A percentile compares a stretch with the other conserved stretches of the same genome.
Evolutionary conservation across 2,329 filamentous ascomycete species (phyloP).

Genomic region (Stemphylium vesicarium): DNA sequence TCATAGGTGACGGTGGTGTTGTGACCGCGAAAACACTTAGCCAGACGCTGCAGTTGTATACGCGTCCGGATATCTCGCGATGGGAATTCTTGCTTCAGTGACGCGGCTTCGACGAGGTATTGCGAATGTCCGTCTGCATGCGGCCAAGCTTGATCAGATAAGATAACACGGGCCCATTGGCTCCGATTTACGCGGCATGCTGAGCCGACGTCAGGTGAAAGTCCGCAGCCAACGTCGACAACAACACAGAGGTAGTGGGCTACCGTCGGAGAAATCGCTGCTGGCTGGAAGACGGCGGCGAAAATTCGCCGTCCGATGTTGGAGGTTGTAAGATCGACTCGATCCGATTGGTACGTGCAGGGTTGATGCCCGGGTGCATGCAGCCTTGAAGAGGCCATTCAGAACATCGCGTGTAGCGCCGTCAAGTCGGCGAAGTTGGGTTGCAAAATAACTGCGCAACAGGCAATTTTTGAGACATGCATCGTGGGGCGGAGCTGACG

Average conservation of each 20-base stretch:
- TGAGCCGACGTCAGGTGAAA: background rate
- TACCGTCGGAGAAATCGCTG: background rate
- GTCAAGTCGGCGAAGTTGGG: conserved; percentile 8
- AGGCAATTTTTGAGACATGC: conserved; percentile 5
- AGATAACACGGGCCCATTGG: background rate
- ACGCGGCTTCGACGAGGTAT: background rate
- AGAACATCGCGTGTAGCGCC: conserved; percentile 21
- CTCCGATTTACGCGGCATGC: background rate
- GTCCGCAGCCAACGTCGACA: too few species aligned
- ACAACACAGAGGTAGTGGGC: too few species aligned
- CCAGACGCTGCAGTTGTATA: conserved; percentile 6
- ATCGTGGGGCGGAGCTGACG: conserved; percentile 13
- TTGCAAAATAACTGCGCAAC: conserved; percentile 5
- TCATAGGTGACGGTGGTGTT: background rate
- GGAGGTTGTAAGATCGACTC: background rate
- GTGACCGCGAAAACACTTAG: background rate
- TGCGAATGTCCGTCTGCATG: background rate
- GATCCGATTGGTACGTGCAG: conserved; percentile 9
- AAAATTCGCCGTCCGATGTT: conserved; percentile 5
- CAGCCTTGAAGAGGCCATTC: conserved; percentile 15
- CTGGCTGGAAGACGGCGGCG: background rate
- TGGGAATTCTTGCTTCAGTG: background rate
- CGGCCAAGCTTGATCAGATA: conserved; percentile 1
- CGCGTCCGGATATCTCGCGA: conserved; percentile 13
- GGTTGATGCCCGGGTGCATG: conserved; percentile 7